Evolutionary conservation across 306 rosid species (phyloP).

Genomic region (Alnus glutinosa): DNA sequence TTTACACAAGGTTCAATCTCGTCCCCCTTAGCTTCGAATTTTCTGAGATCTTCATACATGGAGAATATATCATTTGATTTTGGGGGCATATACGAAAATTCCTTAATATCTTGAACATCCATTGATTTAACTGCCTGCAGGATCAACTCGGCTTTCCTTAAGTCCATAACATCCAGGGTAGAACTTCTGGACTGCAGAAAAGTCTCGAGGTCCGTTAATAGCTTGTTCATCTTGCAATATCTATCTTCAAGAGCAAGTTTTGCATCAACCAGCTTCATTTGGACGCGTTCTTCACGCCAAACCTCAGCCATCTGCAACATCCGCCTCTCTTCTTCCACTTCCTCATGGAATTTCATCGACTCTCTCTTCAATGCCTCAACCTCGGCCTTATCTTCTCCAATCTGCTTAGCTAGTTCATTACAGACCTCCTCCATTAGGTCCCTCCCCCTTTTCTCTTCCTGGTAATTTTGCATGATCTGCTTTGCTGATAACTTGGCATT

Average conservation of each 20-base stretch:
- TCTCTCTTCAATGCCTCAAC: conserved; percentile 41
- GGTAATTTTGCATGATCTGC: conserved; percentile 35
- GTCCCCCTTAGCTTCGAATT: conserved; percentile 16
- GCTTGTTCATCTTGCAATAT: conserved; percentile 45
- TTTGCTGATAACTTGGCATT: conserved; percentile 33
- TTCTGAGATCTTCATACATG: conserved; percentile 33
- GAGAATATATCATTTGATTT: conserved; percentile 32
- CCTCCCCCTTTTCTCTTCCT: conserved; percentile 52
- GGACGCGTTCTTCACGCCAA: conserved; percentile 74
- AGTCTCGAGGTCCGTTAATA: conserved; percentile 39
- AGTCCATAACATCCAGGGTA: conserved; percentile 31
- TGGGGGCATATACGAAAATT: conserved; percentile 34
- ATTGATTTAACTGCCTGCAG: conserved; percentile 38
- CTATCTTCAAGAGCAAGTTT: conserved; percentile 55
- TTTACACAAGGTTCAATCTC: conserved; percentile 25
- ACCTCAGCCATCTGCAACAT: conserved; percentile 58
- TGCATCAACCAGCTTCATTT: conserved; percentile 72
- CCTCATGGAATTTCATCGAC: conserved; percentile 33
- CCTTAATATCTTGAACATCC: conserved; percentile 32
- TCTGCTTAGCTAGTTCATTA: conserved; percentile 37
- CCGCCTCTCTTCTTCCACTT: conserved; percentile 64
- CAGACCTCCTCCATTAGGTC: conserved; percentile 46
- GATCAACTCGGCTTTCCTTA: conserved; percentile 45
- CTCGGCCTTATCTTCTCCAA: conserved; percentile 48
- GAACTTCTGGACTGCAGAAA: conserved; percentile 44